Base-by-base conservation (phyloP, 805 yeast genomes). In the Candida michaelii region DNA sequence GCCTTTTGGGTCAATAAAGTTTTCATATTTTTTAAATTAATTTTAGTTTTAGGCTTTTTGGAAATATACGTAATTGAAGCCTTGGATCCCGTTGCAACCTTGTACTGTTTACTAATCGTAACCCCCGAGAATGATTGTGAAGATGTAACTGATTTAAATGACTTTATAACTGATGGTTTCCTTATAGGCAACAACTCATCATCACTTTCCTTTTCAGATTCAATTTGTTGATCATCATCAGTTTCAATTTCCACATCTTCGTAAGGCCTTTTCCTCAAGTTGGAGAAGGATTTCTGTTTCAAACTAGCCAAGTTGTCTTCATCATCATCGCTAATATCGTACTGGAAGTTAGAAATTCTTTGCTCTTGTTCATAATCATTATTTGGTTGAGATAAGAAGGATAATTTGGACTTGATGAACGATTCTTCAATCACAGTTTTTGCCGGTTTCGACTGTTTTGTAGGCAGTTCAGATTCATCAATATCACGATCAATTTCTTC, bases 31-130 rank as follows among this genome's bases (percentile, higher is more conserved):
- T 42, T 37, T 29, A 42, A 27, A 57, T 29, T 54, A 47, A 47
- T 46, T 23, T 59, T 63, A 38, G 55, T 39, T 19, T 41, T 43
- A 27, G 50, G 47, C 45, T 63, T 51, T 36, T 55, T 63, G 9
- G 82, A 76, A 54, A 78, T 56, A 42, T 74, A 75, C 35, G 83
- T 74, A 48, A 85, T 74, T 7, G 85, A 77, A 1, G 85, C 78
- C 46, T 71, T 76, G 4, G 77, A 64, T 6, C 83, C 77, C 1
- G 79, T 69, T 1, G 79, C 82, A 9, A 74, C 71, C 55, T 72
- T 80, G 52, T 78, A 77, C 21, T 74, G 70, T 25, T 75, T 76
- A 34, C 79, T 70, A 4, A 79, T 60, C 1, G 77, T 78, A 14
- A 82, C 85, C 5, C 75, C 74, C 16, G 66, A 55, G 46, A 70